Base-by-base conservation (phyloP, 805 yeast genomes). In the Suhomyces prunicola region DNA sequence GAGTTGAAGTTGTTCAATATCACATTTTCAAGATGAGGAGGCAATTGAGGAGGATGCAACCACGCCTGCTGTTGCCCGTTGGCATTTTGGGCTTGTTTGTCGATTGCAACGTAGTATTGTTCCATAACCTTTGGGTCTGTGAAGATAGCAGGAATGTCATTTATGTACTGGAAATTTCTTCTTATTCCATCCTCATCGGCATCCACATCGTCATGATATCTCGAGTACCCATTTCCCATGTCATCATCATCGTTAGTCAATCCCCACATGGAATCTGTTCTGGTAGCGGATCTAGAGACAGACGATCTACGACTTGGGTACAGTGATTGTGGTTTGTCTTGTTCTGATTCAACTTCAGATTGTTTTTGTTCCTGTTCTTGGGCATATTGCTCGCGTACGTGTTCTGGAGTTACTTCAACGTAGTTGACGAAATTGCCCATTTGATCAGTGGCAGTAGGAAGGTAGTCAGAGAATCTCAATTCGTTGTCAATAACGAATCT, bases 361-460 rank as follows among this genome's bases (percentile, higher is more conserved):
- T 39, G 44, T 23, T 35, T 47, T 39, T 48, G 49, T 50, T 66
- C 66, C 44, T 60, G 62, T 52, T 64, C 69, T 55, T 56, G 70
- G 50, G 62, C 65, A 50, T 70, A 58, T 56, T 68, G 69, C 53
- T 64, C 59, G 44, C 66, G 60, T 19, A 71, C 69, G 51, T 63
- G 66, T 53, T 68, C 80, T n/a, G 71, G 79, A 10, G 78, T 72
- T 24, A 90, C 87, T 68, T 90, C 97, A 51, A 92, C 80, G 69
- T 92, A 92, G 70, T 92, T 92, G 48, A 93, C 97, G 63, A 92
- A 88, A 66, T 92, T 92, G 47, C 98, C 98, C 85, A 91, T 87
- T 57, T 92, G 96, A 70, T 93, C 97, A 0, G 98, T 92, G 5
- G 98, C 98, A 1, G 97, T 91, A n/a, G 97, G 96, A 60, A 92